These are phyloP conservation scores for Aspergillus quadrilineatus DNA, from an alignment of 2,329 filamentous ascomycete species.

Conservation along the genomic window DNA sequence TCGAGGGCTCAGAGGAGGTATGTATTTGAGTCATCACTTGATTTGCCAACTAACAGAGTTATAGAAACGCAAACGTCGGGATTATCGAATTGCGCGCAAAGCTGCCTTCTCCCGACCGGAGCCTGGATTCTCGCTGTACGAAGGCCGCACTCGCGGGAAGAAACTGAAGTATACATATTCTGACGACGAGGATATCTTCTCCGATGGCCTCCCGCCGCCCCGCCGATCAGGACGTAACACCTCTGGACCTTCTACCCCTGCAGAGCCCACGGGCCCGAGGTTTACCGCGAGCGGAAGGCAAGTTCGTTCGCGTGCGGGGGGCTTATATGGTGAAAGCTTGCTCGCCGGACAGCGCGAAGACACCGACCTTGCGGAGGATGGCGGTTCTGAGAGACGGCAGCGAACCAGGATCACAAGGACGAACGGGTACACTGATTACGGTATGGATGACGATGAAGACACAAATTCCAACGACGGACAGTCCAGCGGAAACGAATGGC, in stretches of 20 bases:
- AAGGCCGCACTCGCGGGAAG: conserved; percentile 93
- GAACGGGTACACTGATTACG: conserved; percentile 53
- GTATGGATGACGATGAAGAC: conserved; percentile 62
- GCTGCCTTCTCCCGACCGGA: conserved; percentile 85
- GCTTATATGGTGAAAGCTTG: conserved; percentile 56
- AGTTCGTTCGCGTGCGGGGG: conserved; percentile 58
- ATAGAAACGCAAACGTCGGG: conserved; percentile 86
- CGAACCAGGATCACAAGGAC: conserved; percentile 31
- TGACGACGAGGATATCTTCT: conserved; percentile 75
- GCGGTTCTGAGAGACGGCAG: conserved; percentile 42
- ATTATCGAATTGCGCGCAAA: conserved; percentile 83
- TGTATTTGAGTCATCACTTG: conserved; percentile 24
- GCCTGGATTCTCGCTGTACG: conserved; percentile 87
- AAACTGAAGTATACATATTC: conserved; percentile 95
- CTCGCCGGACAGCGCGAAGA: conserved; percentile 55
- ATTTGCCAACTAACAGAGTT: conserved; percentile 17
- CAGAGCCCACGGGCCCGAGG: conserved; percentile 63
- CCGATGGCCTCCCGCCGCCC: conserved; percentile 63
- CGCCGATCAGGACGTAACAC: conserved; percentile 62
- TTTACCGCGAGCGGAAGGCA: conserved; percentile 86
- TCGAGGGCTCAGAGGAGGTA: conserved; percentile 91
- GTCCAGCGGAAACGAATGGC: conserved; percentile 64
- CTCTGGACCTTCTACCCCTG: conserved; percentile 70
- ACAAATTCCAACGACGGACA: conserved; percentile 65
- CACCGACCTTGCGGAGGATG: conserved; percentile 44